Conservation (phyloP, 148 eudicot species). For the Tetragonia tetragonoides region DNA sequence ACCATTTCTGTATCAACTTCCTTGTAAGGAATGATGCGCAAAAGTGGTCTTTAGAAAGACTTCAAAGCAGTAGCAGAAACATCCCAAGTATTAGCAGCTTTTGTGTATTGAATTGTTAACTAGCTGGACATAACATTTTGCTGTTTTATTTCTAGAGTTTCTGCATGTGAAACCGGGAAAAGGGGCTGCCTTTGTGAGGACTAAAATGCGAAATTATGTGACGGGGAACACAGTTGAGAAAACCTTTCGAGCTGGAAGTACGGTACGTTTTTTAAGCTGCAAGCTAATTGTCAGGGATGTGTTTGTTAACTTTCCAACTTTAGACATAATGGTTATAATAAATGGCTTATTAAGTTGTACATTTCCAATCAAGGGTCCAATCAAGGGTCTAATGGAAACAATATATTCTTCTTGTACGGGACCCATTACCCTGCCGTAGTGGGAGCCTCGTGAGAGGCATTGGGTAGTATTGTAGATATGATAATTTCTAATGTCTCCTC, state of each 20-base stretch:
- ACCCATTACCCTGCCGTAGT: neutral
- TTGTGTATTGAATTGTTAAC: neutral
- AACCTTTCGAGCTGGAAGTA: constrained; percentile 90
- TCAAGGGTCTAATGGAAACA: neutral
- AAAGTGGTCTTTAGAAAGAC: too few species aligned
- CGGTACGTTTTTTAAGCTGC: constrained; percentile 42
- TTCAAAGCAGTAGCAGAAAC: too few species aligned
- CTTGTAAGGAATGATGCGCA: too few species aligned
- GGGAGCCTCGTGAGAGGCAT: neutral
- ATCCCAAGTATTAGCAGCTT: neutral
- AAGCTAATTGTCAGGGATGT: neutral
- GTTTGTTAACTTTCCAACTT: neutral
- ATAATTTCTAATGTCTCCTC: neutral
- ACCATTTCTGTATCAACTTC: too few species aligned
- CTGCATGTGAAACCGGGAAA: constrained; percentile 99
- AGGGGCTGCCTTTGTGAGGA: constrained; percentile 99
- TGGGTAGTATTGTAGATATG: neutral
- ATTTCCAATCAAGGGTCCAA: neutral
- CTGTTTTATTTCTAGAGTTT: constrained; percentile 52
- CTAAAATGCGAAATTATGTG: constrained; percentile 74
- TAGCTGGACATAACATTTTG: constrained; percentile 4
- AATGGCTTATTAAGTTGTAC: neutral
- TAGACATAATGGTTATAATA: neutral
- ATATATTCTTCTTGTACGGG: neutral
- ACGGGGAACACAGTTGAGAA: constrained; percentile 93